These are phyloP conservation scores for Melampsora occidentalis DNA, from an alignment of 1,284 basidiomycete genomes.

Conservation along the genomic window DNA sequence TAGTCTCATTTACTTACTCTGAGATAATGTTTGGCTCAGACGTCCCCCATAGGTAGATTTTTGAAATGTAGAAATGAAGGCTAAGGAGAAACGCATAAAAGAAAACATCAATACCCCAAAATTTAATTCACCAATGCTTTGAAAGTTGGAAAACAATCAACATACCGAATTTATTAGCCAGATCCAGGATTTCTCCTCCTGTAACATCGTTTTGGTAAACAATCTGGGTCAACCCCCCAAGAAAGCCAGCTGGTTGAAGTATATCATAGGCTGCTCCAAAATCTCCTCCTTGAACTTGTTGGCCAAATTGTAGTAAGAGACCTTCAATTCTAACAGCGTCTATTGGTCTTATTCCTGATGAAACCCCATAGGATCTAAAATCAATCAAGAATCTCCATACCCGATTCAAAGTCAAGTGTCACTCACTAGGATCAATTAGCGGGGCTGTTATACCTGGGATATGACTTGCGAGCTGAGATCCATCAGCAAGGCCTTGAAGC, in stretches of 20 bases:
- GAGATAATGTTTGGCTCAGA: too few species aligned
- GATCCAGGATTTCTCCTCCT: background rate
- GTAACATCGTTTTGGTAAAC: background rate
- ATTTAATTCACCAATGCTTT: too few species aligned
- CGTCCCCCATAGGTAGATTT: too few species aligned
- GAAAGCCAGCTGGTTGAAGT: too few species aligned
- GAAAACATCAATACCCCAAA: too few species aligned
- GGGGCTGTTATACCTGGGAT: background rate
- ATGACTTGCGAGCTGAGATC: background rate
- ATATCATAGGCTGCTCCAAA: constrained; percentile 5
- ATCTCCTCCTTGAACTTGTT: background rate
- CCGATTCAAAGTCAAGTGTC: background rate
- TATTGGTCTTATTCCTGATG: background rate
- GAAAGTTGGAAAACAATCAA: background rate
- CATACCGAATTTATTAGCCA: background rate
- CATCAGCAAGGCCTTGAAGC: background rate
- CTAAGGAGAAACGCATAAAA: too few species aligned
- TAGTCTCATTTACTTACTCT: too few species aligned
- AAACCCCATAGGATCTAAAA: background rate
- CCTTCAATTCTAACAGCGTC: background rate
- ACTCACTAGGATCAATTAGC: background rate
- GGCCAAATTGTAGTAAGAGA: background rate
- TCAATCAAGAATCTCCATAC: background rate
- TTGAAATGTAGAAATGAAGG: too few species aligned
- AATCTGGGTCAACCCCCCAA: background rate